These are phyloP conservation scores for Exophiala bonariae DNA, from an alignment of 2,329 filamentous ascomycete species.

Conservation along the genomic window DNA sequence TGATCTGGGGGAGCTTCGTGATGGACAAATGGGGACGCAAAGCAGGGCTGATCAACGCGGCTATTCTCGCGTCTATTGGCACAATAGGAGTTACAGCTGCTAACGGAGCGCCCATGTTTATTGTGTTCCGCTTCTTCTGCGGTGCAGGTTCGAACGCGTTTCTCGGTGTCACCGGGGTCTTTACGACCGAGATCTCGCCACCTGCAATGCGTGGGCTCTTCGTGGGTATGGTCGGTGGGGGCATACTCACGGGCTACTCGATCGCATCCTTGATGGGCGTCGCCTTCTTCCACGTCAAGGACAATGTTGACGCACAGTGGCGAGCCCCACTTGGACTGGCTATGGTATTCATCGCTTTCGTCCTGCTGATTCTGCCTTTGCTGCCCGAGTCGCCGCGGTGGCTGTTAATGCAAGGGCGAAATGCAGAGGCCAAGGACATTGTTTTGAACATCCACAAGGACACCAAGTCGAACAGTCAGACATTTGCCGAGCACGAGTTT, in stretches of 20 bases:
- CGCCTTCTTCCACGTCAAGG: conserved; percentile 4
- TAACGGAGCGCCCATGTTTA: neutral
- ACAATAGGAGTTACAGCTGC: neutral
- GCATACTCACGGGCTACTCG: neutral
- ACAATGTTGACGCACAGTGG: conserved; percentile 10
- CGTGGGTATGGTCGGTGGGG: conserved; percentile 1
- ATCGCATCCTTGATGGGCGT: conserved; percentile 7
- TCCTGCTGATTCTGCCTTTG: neutral
- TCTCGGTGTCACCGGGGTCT: neutral
- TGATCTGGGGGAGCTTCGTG: neutral
- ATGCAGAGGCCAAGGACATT: conserved; percentile 6
- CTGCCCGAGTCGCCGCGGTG: conserved; percentile 14
- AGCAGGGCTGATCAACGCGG: neutral
- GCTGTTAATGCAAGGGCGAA: neutral
- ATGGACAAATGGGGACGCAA: conserved; percentile 1
- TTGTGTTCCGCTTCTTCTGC: neutral
- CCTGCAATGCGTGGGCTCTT: conserved; percentile 5
- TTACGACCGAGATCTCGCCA: conserved; percentile 2
- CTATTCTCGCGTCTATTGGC: neutral
- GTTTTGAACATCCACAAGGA: conserved; percentile 44
- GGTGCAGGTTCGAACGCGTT: neutral
- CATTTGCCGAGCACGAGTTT: conserved; percentile 40
- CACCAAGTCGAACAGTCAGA: conserved; percentile 37
- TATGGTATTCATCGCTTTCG: neutral
- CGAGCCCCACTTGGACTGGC: conserved; percentile 5